phyloP scores from a whole-genome alignment of 768 basidiomycete genomes.

The Amylocystis lapponica region DNA sequence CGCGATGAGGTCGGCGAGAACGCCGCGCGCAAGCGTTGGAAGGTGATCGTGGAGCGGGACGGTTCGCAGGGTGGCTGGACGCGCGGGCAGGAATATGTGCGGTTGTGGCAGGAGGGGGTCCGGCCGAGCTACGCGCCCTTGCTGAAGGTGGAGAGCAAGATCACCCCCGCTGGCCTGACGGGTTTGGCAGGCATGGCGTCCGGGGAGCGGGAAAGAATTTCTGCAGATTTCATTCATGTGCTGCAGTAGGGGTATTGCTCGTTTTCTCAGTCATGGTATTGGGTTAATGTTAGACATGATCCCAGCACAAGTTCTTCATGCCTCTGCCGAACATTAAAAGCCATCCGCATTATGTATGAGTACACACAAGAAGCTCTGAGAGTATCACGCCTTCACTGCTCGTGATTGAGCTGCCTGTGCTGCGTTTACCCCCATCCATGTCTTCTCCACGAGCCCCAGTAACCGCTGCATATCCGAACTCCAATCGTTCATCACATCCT shows the following conservation, averaged over 20 bases:
- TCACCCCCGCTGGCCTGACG: constrained; percentile 11
- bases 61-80: constrained; percentile 51
- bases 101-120: constrained; percentile 65
- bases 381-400: constrained; percentile 34
- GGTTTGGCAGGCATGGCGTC: too few species aligned
- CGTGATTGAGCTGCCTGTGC: constrained; percentile 80
- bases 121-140: constrained; percentile 60
- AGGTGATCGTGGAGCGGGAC: constrained; percentile 34
- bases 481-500: constrained; percentile 98
- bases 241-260: too few species aligned
- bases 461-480: constrained; percentile 94
- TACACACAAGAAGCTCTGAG: too few species aligned
- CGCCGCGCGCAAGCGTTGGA: constrained; percentile 73
- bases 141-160: constrained; percentile 38
- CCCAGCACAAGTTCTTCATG: background rate
- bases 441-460: constrained; percentile 90
- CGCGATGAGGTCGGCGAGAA: constrained; percentile 52
- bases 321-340: background rate
- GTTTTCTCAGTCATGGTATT: too few species aligned
- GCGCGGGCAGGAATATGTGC: constrained; percentile 67
- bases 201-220: too few species aligned
- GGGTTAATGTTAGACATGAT: background rate
- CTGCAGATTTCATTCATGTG: too few species aligned
- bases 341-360: too few species aligned
- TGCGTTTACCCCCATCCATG: constrained; percentile 96